These are phyloP conservation scores for Hyphodiscus hymeniophilus DNA, from an alignment of 495 filamentous ascomycete genomes.

Conservation along the genomic window DNA sequence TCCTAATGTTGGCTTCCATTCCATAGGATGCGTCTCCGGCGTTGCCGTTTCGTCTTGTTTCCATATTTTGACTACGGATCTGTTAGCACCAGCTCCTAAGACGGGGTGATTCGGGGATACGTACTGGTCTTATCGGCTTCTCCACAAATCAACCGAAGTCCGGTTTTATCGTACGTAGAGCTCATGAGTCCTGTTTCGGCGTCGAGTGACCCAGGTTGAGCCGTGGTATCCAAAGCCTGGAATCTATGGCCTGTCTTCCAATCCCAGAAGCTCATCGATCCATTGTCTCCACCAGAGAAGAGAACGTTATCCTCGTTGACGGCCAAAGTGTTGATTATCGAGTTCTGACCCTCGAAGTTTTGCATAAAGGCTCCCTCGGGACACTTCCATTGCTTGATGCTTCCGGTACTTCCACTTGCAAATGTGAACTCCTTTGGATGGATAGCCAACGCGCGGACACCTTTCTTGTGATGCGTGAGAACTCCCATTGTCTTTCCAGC, in stretches of 20 bases:
- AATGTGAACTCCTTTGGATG: conserved; percentile 97
- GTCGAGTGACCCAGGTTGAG: conserved; percentile 89
- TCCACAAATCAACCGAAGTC: conserved; percentile 81
- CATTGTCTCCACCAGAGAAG: conserved; percentile 94
- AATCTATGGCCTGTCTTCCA: conserved; percentile 96
- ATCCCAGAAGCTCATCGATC: conserved; percentile 96
- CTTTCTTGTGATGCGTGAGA: conserved; percentile 97
- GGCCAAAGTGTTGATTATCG: conserved; percentile 89
- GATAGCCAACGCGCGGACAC: conserved; percentile 73
- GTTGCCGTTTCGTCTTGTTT: conserved; percentile 85
- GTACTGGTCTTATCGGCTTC: conserved; percentile 91
- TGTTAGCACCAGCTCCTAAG: conserved; percentile 20
- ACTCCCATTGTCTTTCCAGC: conserved; percentile 95
- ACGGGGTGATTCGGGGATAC: conserved; percentile 15
- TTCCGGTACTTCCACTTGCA: conserved; percentile 78
- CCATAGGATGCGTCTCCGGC: conserved; percentile 80
- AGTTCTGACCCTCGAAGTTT: conserved; percentile 95
- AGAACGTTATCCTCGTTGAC: conserved; percentile 93
- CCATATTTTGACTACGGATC: conserved; percentile 77
- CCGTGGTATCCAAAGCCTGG: conserved; percentile 79
- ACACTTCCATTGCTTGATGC: conserved; percentile 99
- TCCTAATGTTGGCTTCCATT: conserved; percentile 84
- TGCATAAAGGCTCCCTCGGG: conserved; percentile 99
- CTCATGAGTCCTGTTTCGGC: conserved; percentile 93
- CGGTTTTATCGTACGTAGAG: conserved; percentile 82